Evolutionary conservation across 208 protist species (phyloP).

Genomic region (Leptomonas pyrrhocoris): DNA sequence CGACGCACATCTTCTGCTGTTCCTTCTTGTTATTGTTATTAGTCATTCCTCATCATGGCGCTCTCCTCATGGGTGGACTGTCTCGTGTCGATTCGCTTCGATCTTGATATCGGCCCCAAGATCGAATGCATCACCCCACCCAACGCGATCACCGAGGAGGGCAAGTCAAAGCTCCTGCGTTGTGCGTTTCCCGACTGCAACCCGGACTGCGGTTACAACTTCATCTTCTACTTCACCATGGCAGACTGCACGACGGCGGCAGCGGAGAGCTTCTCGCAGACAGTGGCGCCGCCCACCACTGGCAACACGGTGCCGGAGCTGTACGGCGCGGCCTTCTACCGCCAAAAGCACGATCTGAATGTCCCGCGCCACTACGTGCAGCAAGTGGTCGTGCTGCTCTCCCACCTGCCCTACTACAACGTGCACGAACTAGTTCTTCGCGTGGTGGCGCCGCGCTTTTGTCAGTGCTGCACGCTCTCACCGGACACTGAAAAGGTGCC

Average conservation of each 20-base stretch:
- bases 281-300: slow-evolving; percentile 25
- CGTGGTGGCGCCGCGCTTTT: slow-evolving; percentile 75
- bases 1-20: not conserved
- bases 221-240: slow-evolving; percentile 87
- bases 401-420: slow-evolving; percentile 69
- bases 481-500: slow-evolving; percentile 69
- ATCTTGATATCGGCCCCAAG: slow-evolving; percentile 81
- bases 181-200: slow-evolving; percentile 88
- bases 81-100: slow-evolving; percentile 86
- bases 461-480: slow-evolving; percentile 82
- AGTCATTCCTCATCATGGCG: slow-evolving; percentile 27
- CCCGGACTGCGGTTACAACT: slow-evolving; percentile 79
- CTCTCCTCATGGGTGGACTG: slow-evolving; percentile 77
- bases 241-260: slow-evolving; percentile 52
- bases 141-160: slow-evolving; percentile 61
- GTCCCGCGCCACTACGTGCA: slow-evolving; percentile 88
- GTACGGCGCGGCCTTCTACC: slow-evolving; percentile 81
- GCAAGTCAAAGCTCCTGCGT: slow-evolving; percentile 48
- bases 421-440: slow-evolving; percentile 86
- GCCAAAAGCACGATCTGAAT: slow-evolving; percentile 77
- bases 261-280: slow-evolving; percentile 30
- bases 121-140: slow-evolving; percentile 69
- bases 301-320: slow-evolving; percentile 48
- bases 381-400: slow-evolving; percentile 85
- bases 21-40: slow-evolving; percentile 20